These are phyloP conservation scores for Dorcoceras hygrometricum DNA, from an alignment of 257 asterid species.

Conservation along the genomic window DNA sequence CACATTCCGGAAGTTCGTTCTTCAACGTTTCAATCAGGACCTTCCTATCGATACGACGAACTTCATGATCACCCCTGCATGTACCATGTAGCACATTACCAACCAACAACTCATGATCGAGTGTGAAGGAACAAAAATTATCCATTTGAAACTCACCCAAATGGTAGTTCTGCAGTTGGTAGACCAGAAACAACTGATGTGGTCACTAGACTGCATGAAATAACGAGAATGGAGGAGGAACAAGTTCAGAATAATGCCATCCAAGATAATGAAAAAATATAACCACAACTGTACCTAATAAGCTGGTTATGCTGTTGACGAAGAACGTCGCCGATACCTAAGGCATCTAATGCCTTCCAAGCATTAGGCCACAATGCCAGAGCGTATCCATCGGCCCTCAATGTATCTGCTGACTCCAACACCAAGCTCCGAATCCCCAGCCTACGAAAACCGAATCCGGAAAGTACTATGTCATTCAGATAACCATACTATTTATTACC, in stretches of 20 bases:
- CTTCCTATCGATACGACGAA: slow-evolving; percentile 42
- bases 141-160: slow-evolving; percentile 29
- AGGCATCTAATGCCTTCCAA: slow-evolving; percentile 48
- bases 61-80: slow-evolving; percentile 40
- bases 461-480: not conserved
- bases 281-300: slow-evolving; percentile 22
- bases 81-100: not conserved
- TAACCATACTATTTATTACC: not conserved
- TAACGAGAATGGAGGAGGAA: not conserved
- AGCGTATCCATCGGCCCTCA: slow-evolving; percentile 43
- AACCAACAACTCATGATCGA: not conserved
- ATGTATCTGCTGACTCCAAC: slow-evolving; percentile 43
- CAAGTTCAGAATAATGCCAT: not conserved
- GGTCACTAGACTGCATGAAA: slow-evolving; percentile 30
- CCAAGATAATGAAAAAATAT: not conserved
- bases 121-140: not conserved
- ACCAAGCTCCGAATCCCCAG: slow-evolving; percentile 44
- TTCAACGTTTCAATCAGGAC: slow-evolving; percentile 35
- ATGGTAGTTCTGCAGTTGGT: slow-evolving; percentile 34
- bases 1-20: slow-evolving; percentile 37
- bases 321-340: slow-evolving; percentile 39
- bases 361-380: slow-evolving; percentile 48
- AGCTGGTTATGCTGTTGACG: slow-evolving; percentile 35
- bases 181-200: slow-evolving; percentile 34
- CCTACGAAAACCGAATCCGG: slow-evolving; percentile 20